A percentile compares a stretch with the other conserved stretches of the same genome.
phyloP scores from a whole-genome alignment of 768 basidiomycete species.

The Serpula lacrymans region DNA sequence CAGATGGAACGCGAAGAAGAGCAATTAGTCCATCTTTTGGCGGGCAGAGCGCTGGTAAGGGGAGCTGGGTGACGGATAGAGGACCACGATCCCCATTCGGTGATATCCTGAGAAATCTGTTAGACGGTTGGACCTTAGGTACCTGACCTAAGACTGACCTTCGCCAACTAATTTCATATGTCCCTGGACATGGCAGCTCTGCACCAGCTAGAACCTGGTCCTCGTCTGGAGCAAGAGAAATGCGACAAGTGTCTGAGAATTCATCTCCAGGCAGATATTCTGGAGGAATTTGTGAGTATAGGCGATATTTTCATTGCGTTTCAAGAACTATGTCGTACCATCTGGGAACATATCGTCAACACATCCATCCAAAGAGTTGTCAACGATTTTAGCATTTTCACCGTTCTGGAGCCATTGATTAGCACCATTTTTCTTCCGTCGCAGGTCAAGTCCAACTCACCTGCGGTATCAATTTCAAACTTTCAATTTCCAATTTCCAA shows the following conservation, averaged over 20 bases:
- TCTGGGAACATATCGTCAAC: slow-evolving; percentile 43
- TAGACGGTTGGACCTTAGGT: slow-evolving; percentile 3
- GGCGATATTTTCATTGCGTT: too few relatives aligned
- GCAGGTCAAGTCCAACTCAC: slow-evolving; percentile 38
- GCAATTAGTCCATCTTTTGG: slow-evolving; percentile 66
- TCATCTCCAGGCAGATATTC: slow-evolving; percentile 67
- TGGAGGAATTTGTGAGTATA: slow-evolving; percentile 21
- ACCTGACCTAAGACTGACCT: slow-evolving; percentile 37
- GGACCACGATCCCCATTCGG: slow-evolving; percentile 42
- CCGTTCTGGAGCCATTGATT: slow-evolving; percentile 44
- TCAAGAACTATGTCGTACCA: slow-evolving; percentile 32
- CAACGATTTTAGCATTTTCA: slow-evolving; percentile 43
- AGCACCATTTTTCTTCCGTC: background rate
- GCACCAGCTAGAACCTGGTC: slow-evolving; percentile 31
- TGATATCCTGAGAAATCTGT: slow-evolving; percentile 46
- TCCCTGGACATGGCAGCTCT: slow-evolving; percentile 48
- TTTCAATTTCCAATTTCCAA: slow-evolving; percentile 52
- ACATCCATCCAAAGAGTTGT: slow-evolving; percentile 48
- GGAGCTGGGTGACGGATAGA: slow-evolving; percentile 44
- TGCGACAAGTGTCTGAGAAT: slow-evolving; percentile 52
- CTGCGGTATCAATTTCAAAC: slow-evolving; percentile 41
- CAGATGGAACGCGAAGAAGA: slow-evolving; percentile 58
- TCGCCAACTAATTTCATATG: slow-evolving; percentile 62
- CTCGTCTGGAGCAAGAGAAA: slow-evolving; percentile 44
- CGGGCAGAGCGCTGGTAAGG: slow-evolving; percentile 59